Evolutionary conservation across 2,329 filamentous ascomycete species (phyloP).

Genomic region (Microcyclospora pomicola): DNA sequence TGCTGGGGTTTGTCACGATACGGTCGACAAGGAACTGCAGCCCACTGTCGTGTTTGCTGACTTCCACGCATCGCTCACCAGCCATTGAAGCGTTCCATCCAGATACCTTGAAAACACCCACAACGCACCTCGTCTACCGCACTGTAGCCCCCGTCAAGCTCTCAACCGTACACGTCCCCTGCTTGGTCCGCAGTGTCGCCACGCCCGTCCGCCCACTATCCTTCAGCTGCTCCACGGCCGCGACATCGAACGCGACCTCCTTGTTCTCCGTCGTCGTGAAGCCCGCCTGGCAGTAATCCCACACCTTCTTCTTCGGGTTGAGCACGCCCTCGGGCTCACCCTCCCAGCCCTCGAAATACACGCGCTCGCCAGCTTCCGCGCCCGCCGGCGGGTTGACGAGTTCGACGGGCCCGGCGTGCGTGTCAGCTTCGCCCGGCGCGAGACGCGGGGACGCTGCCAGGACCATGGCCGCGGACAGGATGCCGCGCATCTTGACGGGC

Average conservation of each 20-base stretch:
- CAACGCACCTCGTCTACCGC: conserved; percentile 40
- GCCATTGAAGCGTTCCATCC: too few relatives aligned
- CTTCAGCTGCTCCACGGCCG: conserved; percentile 59
- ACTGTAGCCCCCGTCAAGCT: conserved; percentile 69
- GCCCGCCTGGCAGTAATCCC: conserved; percentile 91
- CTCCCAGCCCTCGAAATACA: conserved; percentile 89
- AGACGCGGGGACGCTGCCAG: conserved; percentile 79
- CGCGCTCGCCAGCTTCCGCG: conserved; percentile 68
- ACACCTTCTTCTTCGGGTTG: conserved; percentile 99
- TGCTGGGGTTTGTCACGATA: neutral
- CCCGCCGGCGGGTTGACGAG: conserved; percentile 71
- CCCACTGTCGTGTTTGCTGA: neutral
- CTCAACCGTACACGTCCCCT: conserved; percentile 71
- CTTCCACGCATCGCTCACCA: neutral
- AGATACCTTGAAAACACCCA: neutral
- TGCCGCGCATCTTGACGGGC: conserved; percentile 95
- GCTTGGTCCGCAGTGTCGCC: conserved; percentile 59
- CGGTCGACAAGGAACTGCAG: neutral
- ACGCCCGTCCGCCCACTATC: conserved; percentile 43
- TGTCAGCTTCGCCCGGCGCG: conserved; percentile 67
- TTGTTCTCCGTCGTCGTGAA: conserved; percentile 76
- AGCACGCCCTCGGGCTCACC: conserved; percentile 84
- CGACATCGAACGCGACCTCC: conserved; percentile 77
- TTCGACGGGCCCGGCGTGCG: conserved; percentile 84
- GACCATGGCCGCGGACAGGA: conserved; percentile 76